Evolutionary conservation across 345 rosid genomes (phyloP), one percentile per base, ranked within the genome.

Genomic region (Noccaea caerulescens): DNA sequence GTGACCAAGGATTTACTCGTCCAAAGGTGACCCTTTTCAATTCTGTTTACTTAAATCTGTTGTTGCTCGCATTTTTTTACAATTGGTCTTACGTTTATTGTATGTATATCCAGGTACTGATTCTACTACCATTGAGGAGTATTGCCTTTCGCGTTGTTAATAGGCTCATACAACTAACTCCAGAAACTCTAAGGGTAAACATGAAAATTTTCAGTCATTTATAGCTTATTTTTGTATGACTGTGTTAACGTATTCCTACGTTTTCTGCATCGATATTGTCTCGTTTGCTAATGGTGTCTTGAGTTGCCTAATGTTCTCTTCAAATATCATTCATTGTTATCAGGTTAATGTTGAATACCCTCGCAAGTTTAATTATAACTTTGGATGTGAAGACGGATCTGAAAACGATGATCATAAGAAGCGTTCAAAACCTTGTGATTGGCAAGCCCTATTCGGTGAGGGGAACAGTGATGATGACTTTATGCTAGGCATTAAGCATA

Each of bases 1-100:
- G 81, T 79, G 98, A 93, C 77, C 97, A 79, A 55, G 98, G 98
- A 63, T 93, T 90, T 76, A 88, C 98, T 69, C 98, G 98, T 80
- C 91, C 98, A 13, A 90, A 93, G 98, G 98, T 93, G 77, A 45
- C 33, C 10, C 69, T 25, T 11, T 60, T 55, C n/a, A n/a, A n/a
- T n/a, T 73, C 18, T 52, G 36, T 63, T 76, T 23, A 46, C 25
- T 49, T 67, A 34, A 68, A 41, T 57, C 34, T 6, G 13, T 64
- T 41, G 57, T 41, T 39, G 8, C 57, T 64, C 27, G 23, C 14
- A 41, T 71, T 58, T 65, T 9, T 1, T 18, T 18, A 63, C 30
- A 20, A 54, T 3, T 55, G 68, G 49, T 11, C 46, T 66, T 72
- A 10, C 32, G 13, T 66, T 69, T 65, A n/a, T 66, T 10, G 57